Evolutionary conservation across 805 yeast species (phyloP).

Genomic region (Spathaspora girioi): DNA sequence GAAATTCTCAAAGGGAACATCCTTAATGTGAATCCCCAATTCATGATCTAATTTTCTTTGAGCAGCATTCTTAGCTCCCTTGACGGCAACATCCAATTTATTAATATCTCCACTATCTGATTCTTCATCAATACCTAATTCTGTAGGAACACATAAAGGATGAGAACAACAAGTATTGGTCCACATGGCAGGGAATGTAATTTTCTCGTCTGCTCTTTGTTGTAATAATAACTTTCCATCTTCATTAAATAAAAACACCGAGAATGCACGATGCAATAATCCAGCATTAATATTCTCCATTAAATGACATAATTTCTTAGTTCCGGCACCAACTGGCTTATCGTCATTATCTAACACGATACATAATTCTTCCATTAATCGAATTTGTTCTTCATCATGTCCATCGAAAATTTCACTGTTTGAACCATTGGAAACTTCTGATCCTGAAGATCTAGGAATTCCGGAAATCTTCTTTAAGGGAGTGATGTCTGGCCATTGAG

Average conservation of each 20-base stretch:
- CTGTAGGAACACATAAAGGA: slow-evolving; percentile 81
- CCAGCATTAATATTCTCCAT: slow-evolving; percentile 87
- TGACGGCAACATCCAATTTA: slow-evolving; percentile 54
- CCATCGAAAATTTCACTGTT: slow-evolving; percentile 63
- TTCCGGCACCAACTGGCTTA: slow-evolving; percentile 85
- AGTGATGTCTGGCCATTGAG: slow-evolving; percentile 62
- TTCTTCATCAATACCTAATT: slow-evolving; percentile 52
- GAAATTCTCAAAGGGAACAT: slow-evolving; percentile 64
- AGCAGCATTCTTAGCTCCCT: slow-evolving; percentile 85
- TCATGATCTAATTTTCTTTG: slow-evolving; percentile 91
- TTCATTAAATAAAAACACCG: slow-evolving; percentile 86
- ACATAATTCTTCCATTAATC: slow-evolving; percentile 94
- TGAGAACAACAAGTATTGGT: slow-evolving; percentile 99
- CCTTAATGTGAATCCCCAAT: slow-evolving; percentile 69
- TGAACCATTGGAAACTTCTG: slow-evolving; percentile 24
- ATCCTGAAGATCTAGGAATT: slow-evolving; percentile 42
- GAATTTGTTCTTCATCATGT: slow-evolving; percentile 91
- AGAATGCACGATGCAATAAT: slow-evolving; percentile 89
- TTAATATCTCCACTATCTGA: slow-evolving; percentile 17
- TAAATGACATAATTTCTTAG: slow-evolving; percentile 85
- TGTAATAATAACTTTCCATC: slow-evolving; percentile 77
- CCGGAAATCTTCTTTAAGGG: slow-evolving; percentile 62
- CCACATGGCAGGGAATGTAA: slow-evolving; percentile 97
- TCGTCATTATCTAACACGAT: slow-evolving; percentile 89
- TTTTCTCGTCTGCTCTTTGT: slow-evolving; percentile 94